Conservation (phyloP, 2,329 filamentous ascomycete species). For the Talaromyces funiculosus region DNA sequence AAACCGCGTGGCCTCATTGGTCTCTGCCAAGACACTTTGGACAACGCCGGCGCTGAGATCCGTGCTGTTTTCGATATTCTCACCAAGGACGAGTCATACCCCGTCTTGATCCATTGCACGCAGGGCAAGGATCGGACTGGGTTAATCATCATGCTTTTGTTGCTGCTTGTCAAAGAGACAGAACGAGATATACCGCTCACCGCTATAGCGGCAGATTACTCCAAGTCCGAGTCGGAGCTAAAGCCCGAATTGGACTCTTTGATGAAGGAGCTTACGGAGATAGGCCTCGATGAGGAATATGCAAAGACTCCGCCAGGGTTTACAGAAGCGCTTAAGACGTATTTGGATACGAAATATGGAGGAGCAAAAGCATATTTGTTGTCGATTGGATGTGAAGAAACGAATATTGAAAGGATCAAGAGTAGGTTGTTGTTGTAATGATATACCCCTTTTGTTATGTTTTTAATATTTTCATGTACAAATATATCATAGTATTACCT, state of each 20-base stretch:
- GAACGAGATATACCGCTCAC: slow-evolving; percentile 48
- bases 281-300: slow-evolving; percentile 71
- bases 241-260: slow-evolving; percentile 57
- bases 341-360: slow-evolving; percentile 59
- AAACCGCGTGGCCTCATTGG: slow-evolving; percentile 64
- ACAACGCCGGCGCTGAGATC: slow-evolving; percentile 61
- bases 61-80: slow-evolving; percentile 64
- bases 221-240: slow-evolving; percentile 58
- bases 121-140: slow-evolving; percentile 85
- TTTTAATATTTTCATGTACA: neutral
- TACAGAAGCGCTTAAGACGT: slow-evolving; percentile 52
- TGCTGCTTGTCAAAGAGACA: slow-evolving; percentile 29
- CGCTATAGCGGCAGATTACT: slow-evolving; percentile 67
- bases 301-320: slow-evolving; percentile 60
- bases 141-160: slow-evolving; percentile 60
- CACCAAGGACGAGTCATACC: slow-evolving; percentile 48
- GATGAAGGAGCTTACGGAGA: slow-evolving; percentile 60
- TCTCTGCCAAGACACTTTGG: slow-evolving; percentile 63
- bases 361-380: slow-evolving; percentile 62
- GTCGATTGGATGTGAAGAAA: slow-evolving; percentile 52
- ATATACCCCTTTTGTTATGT: slow-evolving; percentile 10
- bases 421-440: slow-evolving; percentile 21
- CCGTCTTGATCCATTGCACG: slow-evolving; percentile 73
- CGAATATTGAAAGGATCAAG: slow-evolving; percentile 37
- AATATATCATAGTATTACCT: neutral